These are phyloP conservation scores for Alternaria gansuensis DNA, from an alignment of 2,329 filamentous ascomycete species.

Conservation along the genomic window DNA sequence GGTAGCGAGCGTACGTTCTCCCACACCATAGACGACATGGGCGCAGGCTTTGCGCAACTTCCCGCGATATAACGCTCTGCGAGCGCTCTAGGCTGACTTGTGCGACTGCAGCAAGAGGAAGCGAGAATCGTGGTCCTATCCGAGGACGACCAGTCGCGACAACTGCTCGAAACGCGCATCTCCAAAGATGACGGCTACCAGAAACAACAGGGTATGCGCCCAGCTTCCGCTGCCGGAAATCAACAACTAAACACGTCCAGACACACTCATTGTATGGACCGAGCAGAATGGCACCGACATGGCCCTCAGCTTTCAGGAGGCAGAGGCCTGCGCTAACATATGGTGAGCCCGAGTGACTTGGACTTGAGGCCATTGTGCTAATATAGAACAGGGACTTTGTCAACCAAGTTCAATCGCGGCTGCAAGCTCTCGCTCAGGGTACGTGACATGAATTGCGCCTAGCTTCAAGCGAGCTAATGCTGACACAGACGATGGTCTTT, in stretches of 20 bases:
- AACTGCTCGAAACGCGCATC: conserved; percentile 88
- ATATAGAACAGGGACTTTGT: conserved; percentile 81
- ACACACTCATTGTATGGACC: conserved; percentile 98
- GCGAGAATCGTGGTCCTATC: conserved; percentile 90
- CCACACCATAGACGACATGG: background rate
- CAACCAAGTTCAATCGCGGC: conserved; percentile 79
- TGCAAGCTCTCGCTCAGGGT: conserved; percentile 72
- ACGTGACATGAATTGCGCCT: conserved; percentile 36
- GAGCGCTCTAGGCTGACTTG: conserved; percentile 50
- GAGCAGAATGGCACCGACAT: conserved; percentile 92
- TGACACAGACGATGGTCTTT: conserved; percentile 78
- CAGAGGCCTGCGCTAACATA: conserved; percentile 89
- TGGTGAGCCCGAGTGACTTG: conserved; percentile 67
- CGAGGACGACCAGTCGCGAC: conserved; percentile 85
- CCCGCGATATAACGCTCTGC: conserved; percentile 23
- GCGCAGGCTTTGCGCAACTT: conserved; percentile 22
- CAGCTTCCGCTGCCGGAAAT: background rate
- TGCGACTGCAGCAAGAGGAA: conserved; percentile 73
- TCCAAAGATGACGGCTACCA: conserved; percentile 95
- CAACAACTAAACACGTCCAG: conserved; percentile 59
- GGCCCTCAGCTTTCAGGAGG: conserved; percentile 97
- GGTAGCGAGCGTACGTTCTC: conserved; percentile 71
- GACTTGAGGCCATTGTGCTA: conserved; percentile 18
- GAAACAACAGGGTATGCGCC: conserved; percentile 85
- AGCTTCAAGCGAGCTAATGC: conserved; percentile 27